phyloP scores from a whole-genome alignment of 2,329 filamentous ascomycete genomes.

The Colletotrichum spinosum region DNA sequence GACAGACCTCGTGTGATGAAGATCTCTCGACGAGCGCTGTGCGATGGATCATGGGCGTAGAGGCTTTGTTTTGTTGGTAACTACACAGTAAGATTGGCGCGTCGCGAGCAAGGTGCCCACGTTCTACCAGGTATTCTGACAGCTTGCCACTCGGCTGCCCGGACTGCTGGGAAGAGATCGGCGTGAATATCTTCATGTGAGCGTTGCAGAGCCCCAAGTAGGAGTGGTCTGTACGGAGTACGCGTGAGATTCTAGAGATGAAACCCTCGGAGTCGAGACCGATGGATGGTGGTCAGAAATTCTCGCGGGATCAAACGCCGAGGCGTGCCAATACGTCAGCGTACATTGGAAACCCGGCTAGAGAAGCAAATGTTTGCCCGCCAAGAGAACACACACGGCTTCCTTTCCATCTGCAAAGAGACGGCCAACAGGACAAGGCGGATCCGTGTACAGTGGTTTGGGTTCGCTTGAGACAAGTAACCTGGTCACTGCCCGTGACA shows the following conservation, averaged over 20 bases:
- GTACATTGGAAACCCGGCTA: slow-evolving; percentile 4
- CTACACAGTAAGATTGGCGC: not conserved
- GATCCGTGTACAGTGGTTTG: slow-evolving; percentile 17
- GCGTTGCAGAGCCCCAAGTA: too few relatives aligned
- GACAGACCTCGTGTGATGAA: slow-evolving; percentile 6
- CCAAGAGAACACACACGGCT: slow-evolving; percentile 26
- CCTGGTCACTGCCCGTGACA: too few relatives aligned
- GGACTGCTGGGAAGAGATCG: slow-evolving; percentile 5
- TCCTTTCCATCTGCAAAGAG: slow-evolving; percentile 1
- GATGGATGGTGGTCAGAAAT: not conserved
- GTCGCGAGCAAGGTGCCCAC: slow-evolving; percentile 13
- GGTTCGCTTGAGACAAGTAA: too few relatives aligned
- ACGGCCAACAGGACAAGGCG: slow-evolving; percentile 16
- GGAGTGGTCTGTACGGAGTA: too few relatives aligned
- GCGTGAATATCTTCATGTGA: not conserved
- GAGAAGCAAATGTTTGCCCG: slow-evolving; percentile 11
- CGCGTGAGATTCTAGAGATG: too few relatives aligned
- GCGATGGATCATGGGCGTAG: not conserved
- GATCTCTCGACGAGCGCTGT: slow-evolving; percentile 18
- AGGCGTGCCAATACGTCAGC: slow-evolving; percentile 20
- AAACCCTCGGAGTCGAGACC: too few relatives aligned
- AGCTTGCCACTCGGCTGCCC: slow-evolving; percentile 12
- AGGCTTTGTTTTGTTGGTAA: not conserved
- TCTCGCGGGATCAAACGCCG: not conserved
- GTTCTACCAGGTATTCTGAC: slow-evolving; percentile 13